Base-by-base conservation (phyloP, 1,284 basidiomycete genomes). In the Tilletia walkeri region DNA sequence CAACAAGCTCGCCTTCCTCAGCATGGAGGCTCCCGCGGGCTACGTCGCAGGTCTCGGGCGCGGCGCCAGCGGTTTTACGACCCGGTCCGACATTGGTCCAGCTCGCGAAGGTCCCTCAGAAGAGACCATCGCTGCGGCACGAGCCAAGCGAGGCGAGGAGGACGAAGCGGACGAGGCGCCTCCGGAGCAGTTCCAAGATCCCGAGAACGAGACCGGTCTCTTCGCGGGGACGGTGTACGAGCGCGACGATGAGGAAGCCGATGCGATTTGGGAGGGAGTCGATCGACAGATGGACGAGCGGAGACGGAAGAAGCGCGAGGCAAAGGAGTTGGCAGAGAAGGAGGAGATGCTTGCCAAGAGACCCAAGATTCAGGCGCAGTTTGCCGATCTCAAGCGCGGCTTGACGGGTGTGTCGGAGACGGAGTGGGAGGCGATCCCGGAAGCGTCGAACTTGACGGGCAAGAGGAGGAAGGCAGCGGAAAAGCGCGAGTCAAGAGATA, bases 31-130 rank as follows among this genome's bases (percentile, higher is more conserved):
- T 5, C 82, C 82, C 7, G 72, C 80, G 48, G 79, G 79, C 67
- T 83, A 83, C 70, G 82, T 83, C 3, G 82, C 82, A 0, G 82
- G 82, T 70, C 70, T 83, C 9, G 82, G 82, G 14, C 75, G 82
- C 38, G 81, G 82, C 85, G 95, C 95, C 67, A 96, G 94, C 67
- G 96, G 95, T 72, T 99, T 99, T 86, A 99, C 95, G 0, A 99
- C 95, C 7, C 91, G 95, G 68, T 96, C 94, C 65, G 95, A 99
- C 89, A 99, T 99, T 76, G 95, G 95, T 84, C 96, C 95, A 65
- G 95, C 95, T 3, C 88, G 96, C 84, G 94, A 96, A 83, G 93
- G 93, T 0, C 93, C 94, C 0, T 92, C 91, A 16, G 93, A 93
- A 38, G 93, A 95, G 84, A 89, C 89, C 1, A 87, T 95, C 63